Percentiles rank a stretch among this genome's conserved stretches.
Evolutionary conservation across 331 rosid genomes (phyloP).

Genomic region (Quercus tomentella): DNA sequence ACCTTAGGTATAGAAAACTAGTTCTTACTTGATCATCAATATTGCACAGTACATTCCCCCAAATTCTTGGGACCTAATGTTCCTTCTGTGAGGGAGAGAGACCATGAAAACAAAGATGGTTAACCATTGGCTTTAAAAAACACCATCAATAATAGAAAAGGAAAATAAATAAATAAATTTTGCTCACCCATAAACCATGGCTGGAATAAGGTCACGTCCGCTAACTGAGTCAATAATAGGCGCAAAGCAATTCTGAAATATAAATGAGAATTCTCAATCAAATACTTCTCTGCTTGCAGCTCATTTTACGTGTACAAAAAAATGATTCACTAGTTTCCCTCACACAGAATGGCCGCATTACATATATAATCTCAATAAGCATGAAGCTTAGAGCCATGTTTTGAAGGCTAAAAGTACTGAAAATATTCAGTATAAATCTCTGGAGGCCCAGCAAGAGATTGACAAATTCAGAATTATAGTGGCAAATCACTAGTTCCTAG

Average conservation of each 20-base stretch:
- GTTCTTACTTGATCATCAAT: slow-evolving; percentile 76
- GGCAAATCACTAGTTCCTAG: background rate
- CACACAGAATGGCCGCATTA: background rate
- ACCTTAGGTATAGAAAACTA: slow-evolving; percentile 12
- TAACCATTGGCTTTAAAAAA: slow-evolving; percentile 7
- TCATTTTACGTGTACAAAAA: background rate
- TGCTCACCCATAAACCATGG: slow-evolving; percentile 94
- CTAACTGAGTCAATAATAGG: slow-evolving; percentile 80
- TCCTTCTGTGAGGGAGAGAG: slow-evolving; percentile 52
- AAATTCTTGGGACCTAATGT: slow-evolving; percentile 80
- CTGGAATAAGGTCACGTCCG: slow-evolving; percentile 93
- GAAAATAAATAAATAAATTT: background rate
- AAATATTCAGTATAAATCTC: background rate
- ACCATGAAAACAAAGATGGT: background rate
- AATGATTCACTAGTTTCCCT: background rate
- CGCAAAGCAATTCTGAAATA: slow-evolving; percentile 85
- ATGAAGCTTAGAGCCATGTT: background rate
- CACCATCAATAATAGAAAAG: background rate
- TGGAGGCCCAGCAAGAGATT: background rate
- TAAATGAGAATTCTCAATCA: background rate
- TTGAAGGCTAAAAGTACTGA: background rate
- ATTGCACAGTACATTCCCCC: slow-evolving; percentile 96
- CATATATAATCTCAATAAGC: background rate
- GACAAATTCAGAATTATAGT: background rate
- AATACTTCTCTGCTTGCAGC: background rate